phyloP scores from a whole-genome alignment of 2,329 filamentous ascomycete species.

The Teratosphaeria pseudoeucalypti region DNA sequence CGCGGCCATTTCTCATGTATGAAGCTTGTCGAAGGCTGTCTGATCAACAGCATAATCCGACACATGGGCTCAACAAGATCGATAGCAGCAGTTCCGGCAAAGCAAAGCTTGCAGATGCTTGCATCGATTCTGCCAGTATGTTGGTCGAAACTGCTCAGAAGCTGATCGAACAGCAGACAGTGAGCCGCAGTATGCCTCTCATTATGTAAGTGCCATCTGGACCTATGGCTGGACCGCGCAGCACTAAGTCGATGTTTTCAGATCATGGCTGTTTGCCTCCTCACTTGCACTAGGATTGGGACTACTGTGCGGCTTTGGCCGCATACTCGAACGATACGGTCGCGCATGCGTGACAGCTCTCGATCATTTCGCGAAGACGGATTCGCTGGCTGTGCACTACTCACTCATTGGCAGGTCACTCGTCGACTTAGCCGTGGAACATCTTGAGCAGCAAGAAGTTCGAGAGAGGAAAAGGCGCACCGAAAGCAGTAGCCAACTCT shows the following conservation, averaged over 20 bases:
- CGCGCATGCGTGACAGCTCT: conserved; percentile 13
- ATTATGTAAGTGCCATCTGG: conserved; percentile 11
- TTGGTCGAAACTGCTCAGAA: conserved; percentile 16
- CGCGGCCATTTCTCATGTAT: conserved; percentile 44
- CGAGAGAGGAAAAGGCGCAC: conserved; percentile 11
- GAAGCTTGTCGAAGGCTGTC: conserved; percentile 31
- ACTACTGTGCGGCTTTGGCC: conserved; percentile 16
- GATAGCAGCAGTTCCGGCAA: conserved; percentile 12
- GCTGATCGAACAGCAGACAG: conserved; percentile 8
- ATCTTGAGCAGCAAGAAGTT: conserved; percentile 14
- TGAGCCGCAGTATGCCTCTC: conserved; percentile 13
- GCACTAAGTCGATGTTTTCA: conserved; percentile 1
- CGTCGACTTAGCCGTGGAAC: conserved; percentile 11
- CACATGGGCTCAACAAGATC: conserved; percentile 5
- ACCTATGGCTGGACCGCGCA: not conserved
- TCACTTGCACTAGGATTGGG: conserved; percentile 21
- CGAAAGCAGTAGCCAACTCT: conserved; percentile 20
- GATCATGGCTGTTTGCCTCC: conserved; percentile 22
- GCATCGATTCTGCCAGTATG: conserved; percentile 18
- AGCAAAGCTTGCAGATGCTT: conserved; percentile 20
- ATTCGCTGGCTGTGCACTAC: conserved; percentile 23
- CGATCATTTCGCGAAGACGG: conserved; percentile 18
- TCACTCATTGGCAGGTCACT: conserved; percentile 16
- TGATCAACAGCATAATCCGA: conserved; percentile 14
- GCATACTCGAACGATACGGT: conserved; percentile 14